Percentiles rank a stretch among this genome's conserved stretches.
These are phyloP conservation scores for Fusarium beomiforme DNA, from an alignment of 2,329 filamentous ascomycete genomes.

Conservation along the genomic window DNA sequence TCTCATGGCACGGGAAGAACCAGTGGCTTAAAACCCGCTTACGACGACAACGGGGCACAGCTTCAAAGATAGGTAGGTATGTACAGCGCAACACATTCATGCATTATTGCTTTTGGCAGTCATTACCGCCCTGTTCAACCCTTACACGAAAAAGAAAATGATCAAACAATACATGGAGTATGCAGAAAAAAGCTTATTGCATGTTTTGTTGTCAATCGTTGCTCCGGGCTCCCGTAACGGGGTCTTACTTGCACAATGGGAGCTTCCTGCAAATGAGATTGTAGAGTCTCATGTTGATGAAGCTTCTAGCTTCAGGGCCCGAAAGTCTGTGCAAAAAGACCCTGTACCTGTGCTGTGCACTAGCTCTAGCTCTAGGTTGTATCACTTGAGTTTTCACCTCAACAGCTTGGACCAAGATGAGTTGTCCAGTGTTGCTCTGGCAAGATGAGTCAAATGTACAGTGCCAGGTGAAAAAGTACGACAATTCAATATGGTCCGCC, in stretches of 20 bases:
- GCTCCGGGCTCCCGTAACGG: conserved; percentile 17
- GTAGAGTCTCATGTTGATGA: conserved; percentile 22
- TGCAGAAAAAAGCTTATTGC: conserved; percentile 14
- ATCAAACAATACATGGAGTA: background rate
- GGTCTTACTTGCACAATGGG: conserved; percentile 24
- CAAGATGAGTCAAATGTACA: conserved; percentile 30
- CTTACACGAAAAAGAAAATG: background rate
- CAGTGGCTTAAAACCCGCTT: conserved; percentile 14
- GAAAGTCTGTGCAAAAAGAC: conserved; percentile 16
- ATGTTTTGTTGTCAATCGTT: conserved; percentile 22
- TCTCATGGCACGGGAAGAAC: conserved; percentile 17
- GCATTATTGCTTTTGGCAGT: background rate
- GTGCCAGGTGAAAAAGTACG: background rate
- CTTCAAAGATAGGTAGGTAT: conserved; percentile 3
- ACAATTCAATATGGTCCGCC: conserved; percentile 11
- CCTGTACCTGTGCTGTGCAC: conserved; percentile 1
- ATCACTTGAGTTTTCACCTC: conserved; percentile 6
- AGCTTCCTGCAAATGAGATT: conserved; percentile 14
- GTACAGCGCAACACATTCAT: conserved; percentile 11
- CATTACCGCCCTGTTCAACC: conserved; percentile 8
- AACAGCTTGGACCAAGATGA: conserved; percentile 31
- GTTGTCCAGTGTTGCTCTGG: conserved; percentile 34
- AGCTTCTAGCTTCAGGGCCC: background rate
- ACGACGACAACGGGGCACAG: conserved; percentile 29
- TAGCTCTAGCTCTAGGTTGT: background rate